Evolutionary conservation across 2,329 filamentous ascomycete species (phyloP).

Genomic region (Fusarium buharicum): DNA sequence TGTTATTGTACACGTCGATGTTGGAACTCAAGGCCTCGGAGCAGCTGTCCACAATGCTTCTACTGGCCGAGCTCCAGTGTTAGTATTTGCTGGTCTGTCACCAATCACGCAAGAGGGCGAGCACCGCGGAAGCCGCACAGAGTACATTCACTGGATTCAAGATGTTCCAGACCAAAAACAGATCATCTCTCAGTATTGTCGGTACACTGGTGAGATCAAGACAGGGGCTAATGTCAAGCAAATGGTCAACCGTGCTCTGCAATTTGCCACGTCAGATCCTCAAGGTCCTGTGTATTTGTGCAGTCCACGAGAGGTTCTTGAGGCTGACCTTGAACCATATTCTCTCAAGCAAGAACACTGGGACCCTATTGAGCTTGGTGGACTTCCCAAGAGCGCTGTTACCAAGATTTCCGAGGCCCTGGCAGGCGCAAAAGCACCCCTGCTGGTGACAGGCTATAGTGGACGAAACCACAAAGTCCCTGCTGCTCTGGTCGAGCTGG

Average conservation of each 20-base stretch:
- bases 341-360: conserved; percentile 74
- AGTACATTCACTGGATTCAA: conserved; percentile 89
- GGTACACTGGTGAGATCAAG: conserved; percentile 85
- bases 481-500: conserved; percentile 71
- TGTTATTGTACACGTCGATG: conserved; percentile 83
- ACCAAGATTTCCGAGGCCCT: conserved; percentile 71
- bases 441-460: conserved; percentile 76
- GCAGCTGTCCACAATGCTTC: conserved; percentile 84
- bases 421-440: conserved; percentile 70
- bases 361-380: conserved; percentile 75
- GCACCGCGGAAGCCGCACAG: conserved; percentile 78
- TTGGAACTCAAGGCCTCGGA: conserved; percentile 81
- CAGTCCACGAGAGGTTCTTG: conserved; percentile 84
- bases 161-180: conserved; percentile 84
- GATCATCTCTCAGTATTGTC: conserved; percentile 85
- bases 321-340: conserved; percentile 83
- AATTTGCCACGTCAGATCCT: conserved; percentile 81
- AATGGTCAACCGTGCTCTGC: conserved; percentile 84
- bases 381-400: conserved; percentile 62
- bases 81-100: conserved; percentile 82
- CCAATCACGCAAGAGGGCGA: conserved; percentile 83
- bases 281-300: conserved; percentile 83
- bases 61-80: conserved; percentile 76
- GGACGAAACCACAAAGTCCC: conserved; percentile 75
- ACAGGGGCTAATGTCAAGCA: conserved; percentile 88